These are phyloP conservation scores for Euphorbia schlechtendalii DNA, from an alignment of 441 rosid species.

Conservation along the genomic window DNA sequence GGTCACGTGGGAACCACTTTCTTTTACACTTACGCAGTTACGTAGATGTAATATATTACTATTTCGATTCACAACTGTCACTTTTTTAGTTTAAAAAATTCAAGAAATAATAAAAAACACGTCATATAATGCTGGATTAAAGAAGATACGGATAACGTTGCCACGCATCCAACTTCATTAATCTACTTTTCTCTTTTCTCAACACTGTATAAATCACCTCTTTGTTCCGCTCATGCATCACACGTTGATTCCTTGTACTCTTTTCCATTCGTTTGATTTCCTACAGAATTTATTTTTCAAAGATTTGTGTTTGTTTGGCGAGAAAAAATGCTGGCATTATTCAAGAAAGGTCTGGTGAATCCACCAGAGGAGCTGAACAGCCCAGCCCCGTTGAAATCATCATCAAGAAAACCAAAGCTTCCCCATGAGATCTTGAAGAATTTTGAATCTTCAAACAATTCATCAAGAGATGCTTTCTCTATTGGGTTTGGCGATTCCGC, in stretches of 20 bases:
- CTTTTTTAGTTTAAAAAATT: no score
- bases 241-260: no score
- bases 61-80: no score
- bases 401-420: slow-evolving; percentile 47
- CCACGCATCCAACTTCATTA: slow-evolving; percentile 18
- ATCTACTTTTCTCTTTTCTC: not conserved
- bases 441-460: slow-evolving; percentile 40
- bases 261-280: not conserved
- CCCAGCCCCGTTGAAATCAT: slow-evolving; percentile 50
- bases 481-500: slow-evolving; percentile 55
- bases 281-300: not conserved
- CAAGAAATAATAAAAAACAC: not conserved
- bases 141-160: slow-evolving; percentile 31
- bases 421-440: slow-evolving; percentile 51
- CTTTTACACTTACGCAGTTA: no score
- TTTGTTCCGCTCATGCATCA: no score
- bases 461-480: slow-evolving; percentile 42
- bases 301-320: not conserved
- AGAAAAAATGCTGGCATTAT: slow-evolving; percentile 62
- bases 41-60: no score
- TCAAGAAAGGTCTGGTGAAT: slow-evolving; percentile 61
- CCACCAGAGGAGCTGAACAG: slow-evolving; percentile 88
- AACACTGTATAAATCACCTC: slow-evolving; percentile 11
- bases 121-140: slow-evolving; percentile 5
- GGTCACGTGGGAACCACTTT: no score